Percentiles rank a stretch among this genome's conserved stretches.
These are phyloP conservation scores for Persicaria maculosa DNA, from an alignment of 148 eudicot genomes.

Conservation along the genomic window DNA sequence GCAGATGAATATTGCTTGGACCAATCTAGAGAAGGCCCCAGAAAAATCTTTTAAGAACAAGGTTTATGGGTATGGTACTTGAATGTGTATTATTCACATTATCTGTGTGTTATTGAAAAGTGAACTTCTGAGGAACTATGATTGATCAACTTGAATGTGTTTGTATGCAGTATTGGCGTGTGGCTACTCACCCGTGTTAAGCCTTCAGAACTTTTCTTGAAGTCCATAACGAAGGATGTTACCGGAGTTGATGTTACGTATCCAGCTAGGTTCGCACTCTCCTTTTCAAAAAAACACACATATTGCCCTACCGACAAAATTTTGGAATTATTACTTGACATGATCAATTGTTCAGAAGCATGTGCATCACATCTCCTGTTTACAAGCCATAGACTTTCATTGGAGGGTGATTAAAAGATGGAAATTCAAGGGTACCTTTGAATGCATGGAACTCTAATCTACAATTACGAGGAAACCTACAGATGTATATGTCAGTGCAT, in stretches of 20 bases:
- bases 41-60: slow-evolving; percentile 75
- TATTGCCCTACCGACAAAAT: not conserved
- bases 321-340: not conserved
- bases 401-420: not conserved
- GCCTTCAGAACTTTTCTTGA: slow-evolving; percentile 89
- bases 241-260: slow-evolving; percentile 56
- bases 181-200: slow-evolving; percentile 78
- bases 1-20: slow-evolving; percentile 87
- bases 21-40: slow-evolving; percentile 70
- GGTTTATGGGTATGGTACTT: slow-evolving; percentile 69
- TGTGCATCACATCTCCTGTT: not conserved
- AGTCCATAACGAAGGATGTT: slow-evolving; percentile 83
- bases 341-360: not conserved
- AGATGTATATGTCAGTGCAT: not conserved
- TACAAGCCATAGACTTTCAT: not conserved
- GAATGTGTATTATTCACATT: slow-evolving; percentile 11
- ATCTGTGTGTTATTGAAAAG: not conserved
- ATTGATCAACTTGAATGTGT: slow-evolving; percentile 5
- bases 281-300: not conserved
- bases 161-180: slow-evolving; percentile 57
- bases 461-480: not conserved
- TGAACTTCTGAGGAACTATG: not conserved
- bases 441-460: not conserved
- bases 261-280: slow-evolving; percentile 60
- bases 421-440: not conserved